Conservation (phyloP, 768 basidiomycete genomes). For the Psilocybe sp. region DNA sequence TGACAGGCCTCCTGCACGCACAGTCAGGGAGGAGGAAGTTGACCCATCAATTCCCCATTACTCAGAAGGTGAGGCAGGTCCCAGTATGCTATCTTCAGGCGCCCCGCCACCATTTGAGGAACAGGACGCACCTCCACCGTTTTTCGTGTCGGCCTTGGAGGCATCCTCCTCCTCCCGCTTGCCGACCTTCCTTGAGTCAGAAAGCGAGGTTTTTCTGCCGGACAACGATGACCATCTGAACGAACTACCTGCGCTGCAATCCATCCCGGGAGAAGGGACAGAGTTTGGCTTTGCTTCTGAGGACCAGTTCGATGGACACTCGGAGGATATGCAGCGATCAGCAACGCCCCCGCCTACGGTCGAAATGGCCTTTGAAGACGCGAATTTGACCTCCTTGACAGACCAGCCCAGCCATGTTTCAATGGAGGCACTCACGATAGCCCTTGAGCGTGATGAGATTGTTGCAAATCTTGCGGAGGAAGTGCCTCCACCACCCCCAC, state of each 20-base stretch:
- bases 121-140: slow-evolving; percentile 76
- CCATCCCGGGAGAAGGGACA: slow-evolving; percentile 71
- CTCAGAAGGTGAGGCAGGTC: slow-evolving; percentile 71
- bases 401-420: slow-evolving; percentile 49
- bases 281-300: slow-evolving; percentile 70
- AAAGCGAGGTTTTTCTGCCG: slow-evolving; percentile 72
- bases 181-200: slow-evolving; percentile 80
- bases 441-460: slow-evolving; percentile 47
- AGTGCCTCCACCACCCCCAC: slow-evolving; percentile 65
- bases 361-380: slow-evolving; percentile 71
- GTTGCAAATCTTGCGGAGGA: slow-evolving; percentile 24
- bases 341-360: slow-evolving; percentile 74
- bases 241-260: slow-evolving; percentile 25
- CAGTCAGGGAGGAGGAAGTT: slow-evolving; percentile 64
- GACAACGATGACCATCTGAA: slow-evolving; percentile 36
- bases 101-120: slow-evolving; percentile 88
- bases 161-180: slow-evolving; percentile 58
- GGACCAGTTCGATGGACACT: slow-evolving; percentile 82
- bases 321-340: slow-evolving; percentile 60
- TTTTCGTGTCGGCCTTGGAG: slow-evolving; percentile 52
- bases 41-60: slow-evolving; percentile 64
- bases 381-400: slow-evolving; percentile 65
- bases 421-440: slow-evolving; percentile 57
- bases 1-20: slow-evolving; percentile 72
- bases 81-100: slow-evolving; percentile 59